phyloP scores from a whole-genome alignment of 345 rosid species.

The Fremontodendron californicum region DNA sequence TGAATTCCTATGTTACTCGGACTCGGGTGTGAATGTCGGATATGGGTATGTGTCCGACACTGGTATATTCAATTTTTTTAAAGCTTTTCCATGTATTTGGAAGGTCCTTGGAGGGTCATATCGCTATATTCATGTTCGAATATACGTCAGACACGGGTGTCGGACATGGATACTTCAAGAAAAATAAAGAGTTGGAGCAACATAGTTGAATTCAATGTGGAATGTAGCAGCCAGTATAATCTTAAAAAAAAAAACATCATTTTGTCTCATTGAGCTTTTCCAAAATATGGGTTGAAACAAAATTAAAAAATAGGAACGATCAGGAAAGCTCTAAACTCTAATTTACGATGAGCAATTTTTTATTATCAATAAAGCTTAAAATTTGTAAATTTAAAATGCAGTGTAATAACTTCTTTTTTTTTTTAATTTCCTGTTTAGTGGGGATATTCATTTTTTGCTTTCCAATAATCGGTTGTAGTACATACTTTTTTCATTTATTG shows the following conservation, averaged over 20 bases:
- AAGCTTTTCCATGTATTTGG: no score
- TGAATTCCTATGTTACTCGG: no score
- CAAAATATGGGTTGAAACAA: background rate
- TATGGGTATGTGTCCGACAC: no score
- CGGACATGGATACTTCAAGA: no score
- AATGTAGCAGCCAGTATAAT: background rate
- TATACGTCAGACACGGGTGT: no score
- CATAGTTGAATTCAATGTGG: background rate
- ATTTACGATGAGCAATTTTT: background rate
- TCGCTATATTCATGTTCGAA: no score
- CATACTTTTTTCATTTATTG: no score
- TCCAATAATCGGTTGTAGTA: background rate
- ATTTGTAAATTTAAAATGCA: background rate
- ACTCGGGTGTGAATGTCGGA: no score
- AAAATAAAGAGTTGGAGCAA: no score
- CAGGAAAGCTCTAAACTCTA: background rate
- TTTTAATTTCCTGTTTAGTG: background rate
- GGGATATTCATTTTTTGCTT: background rate
- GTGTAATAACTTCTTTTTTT: background rate
- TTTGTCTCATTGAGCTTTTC: background rate
- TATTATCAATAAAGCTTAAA: background rate
- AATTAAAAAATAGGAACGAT: background rate
- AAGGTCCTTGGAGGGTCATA: no score
- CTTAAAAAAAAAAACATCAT: background rate
- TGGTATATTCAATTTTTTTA: no score